Percentiles rank a stretch among this genome's conserved stretches.
phyloP scores from a whole-genome alignment of 139 green algal species.

The Pseudopediastrum boryanum region DNA sequence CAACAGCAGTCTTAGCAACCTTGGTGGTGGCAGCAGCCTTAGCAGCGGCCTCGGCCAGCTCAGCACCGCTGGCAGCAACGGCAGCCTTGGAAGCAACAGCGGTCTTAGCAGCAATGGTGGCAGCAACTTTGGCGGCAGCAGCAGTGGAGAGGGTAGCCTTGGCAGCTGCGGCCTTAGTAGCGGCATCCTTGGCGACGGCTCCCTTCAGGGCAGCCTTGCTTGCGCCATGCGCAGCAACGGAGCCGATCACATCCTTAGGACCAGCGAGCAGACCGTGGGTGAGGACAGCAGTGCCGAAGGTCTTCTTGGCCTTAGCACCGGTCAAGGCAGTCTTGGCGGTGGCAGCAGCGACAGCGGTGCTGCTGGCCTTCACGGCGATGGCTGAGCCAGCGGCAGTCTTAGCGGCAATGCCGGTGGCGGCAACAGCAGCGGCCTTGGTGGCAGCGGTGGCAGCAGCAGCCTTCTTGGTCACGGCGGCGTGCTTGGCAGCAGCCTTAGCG shows the following conservation, averaged over 20 bases:
- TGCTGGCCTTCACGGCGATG: neutral
- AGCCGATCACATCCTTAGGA: no score
- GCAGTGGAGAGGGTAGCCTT: neutral
- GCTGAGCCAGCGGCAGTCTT: neutral
- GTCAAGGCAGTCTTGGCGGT: neutral
- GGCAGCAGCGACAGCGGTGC: neutral
- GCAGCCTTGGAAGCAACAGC: no score
- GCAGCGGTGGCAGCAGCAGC: neutral
- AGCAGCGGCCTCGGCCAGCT: no score
- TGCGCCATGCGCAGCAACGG: neutral
- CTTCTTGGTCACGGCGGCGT: neutral
- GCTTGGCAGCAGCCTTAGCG: neutral
- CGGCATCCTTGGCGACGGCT: neutral
- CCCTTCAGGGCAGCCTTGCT: neutral
- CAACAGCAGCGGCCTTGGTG: neutral
- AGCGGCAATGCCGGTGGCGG: no score
- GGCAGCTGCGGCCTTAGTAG: neutral
- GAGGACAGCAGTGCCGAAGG: neutral
- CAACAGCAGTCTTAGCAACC: no score
- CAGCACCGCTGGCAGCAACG: no score
- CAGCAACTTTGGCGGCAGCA: neutral
- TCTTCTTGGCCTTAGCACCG: neutral
- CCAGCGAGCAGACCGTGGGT: no score
- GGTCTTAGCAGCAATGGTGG: neutral
- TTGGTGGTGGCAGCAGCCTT: no score